phyloP scores from a whole-genome alignment of 805 yeast genomes.

The Wickerhamomyces mucosus region DNA sequence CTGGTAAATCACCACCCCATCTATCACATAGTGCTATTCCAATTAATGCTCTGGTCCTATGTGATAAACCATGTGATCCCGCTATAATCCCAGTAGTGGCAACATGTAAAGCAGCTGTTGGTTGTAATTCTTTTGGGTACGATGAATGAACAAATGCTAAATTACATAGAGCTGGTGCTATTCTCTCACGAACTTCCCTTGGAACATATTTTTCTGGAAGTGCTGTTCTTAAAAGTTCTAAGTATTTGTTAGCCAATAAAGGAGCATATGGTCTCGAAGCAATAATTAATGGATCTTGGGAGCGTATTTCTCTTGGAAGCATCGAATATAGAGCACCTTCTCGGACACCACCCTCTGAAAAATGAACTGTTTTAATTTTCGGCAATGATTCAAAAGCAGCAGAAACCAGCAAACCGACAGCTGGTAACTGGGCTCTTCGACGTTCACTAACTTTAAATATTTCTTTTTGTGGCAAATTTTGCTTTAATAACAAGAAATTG shows the following conservation, averaged over 20 bases:
- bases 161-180: conserved; percentile 65
- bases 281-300: conserved; percentile 60
- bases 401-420: conserved; percentile 52
- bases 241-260: conserved; percentile 46
- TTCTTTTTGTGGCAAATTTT: conserved; percentile 33
- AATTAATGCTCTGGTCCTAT: conserved; percentile 57
- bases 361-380: conserved; percentile 49
- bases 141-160: conserved; percentile 70
- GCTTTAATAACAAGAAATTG: conserved; percentile 41
- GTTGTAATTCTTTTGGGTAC: conserved; percentile 67
- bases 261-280: conserved; percentile 72
- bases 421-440: conserved; percentile 59
- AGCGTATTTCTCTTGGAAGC: conserved; percentile 45
- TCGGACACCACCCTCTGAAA: conserved; percentile 70
- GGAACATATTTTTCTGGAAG: conserved; percentile 53
- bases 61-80: conserved; percentile 68
- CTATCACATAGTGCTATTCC: conserved; percentile 71
- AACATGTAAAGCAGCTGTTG: conserved; percentile 62
- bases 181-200: conserved; percentile 42
- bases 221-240: conserved; percentile 43
- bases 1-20: conserved; percentile 76
- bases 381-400: conserved; percentile 59
- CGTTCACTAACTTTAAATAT: conserved; percentile 60
- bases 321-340: conserved; percentile 65
- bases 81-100: conserved; percentile 70